Evolutionary conservation across 768 basidiomycete species (phyloP).

Genomic region (Boletales sp.): DNA sequence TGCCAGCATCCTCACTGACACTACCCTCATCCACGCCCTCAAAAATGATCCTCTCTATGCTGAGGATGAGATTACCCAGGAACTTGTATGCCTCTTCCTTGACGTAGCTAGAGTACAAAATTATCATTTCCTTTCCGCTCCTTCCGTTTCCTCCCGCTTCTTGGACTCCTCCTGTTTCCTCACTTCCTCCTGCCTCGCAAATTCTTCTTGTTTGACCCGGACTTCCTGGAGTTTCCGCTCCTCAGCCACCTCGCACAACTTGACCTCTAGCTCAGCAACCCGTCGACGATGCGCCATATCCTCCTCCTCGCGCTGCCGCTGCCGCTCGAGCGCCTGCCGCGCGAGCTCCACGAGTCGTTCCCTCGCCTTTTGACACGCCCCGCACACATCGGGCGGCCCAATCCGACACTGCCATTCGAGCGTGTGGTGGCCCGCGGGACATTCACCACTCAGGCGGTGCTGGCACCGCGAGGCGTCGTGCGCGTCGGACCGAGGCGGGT

Average conservation of each 20-base stretch:
- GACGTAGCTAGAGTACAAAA: too few species aligned
- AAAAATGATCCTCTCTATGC: too few species aligned
- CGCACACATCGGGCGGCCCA: slow-evolving; percentile 35
- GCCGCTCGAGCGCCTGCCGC: slow-evolving; percentile 34
- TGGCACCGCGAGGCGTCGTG: slow-evolving; percentile 40
- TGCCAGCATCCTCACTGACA: too few species aligned
- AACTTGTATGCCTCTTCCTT: too few species aligned
- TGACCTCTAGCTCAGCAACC: slow-evolving; percentile 41
- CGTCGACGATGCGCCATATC: slow-evolving; percentile 35
- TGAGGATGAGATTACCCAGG: too few species aligned
- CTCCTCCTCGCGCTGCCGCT: slow-evolving; percentile 42
- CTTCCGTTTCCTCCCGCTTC: not conserved
- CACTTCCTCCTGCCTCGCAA: slow-evolving; percentile 31
- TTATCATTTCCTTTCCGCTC: too few species aligned
- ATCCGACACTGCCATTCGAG: slow-evolving; percentile 42
- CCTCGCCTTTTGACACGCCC: slow-evolving; percentile 40
- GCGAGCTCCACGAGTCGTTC: slow-evolving; percentile 37
- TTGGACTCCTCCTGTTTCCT: slow-evolving; percentile 16
- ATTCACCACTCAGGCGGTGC: slow-evolving; percentile 32
- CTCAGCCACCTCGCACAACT: slow-evolving; percentile 24
- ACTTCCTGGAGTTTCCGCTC: not conserved
- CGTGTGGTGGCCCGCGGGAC: slow-evolving; percentile 41
- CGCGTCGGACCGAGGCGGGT: slow-evolving; percentile 37
- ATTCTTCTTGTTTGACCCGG: slow-evolving; percentile 25
- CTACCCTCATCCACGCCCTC: too few species aligned